A percentile compares a stretch with the other conserved stretches of the same genome.
Evolutionary conservation across 495 filamentous ascomycete genomes (phyloP).

Genomic region (Pseudotulostoma volvatum): DNA sequence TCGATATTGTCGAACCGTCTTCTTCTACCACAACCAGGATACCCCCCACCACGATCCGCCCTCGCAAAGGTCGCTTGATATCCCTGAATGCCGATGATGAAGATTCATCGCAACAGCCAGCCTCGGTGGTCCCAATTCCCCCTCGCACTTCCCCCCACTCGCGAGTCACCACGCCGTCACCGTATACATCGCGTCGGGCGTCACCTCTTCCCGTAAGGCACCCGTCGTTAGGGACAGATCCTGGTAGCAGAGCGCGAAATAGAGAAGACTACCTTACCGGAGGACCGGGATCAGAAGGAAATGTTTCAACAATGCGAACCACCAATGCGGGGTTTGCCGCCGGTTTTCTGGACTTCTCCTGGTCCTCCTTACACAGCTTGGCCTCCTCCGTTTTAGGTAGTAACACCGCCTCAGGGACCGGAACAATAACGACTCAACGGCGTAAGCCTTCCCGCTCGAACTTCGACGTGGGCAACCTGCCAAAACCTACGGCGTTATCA

Average conservation of each 20-base stretch:
- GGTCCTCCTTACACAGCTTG: constrained; percentile 37
- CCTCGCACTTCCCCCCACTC: constrained; percentile 19
- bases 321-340: constrained; percentile 8
- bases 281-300: neutral
- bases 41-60: constrained; percentile 25
- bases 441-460: constrained; percentile 32
- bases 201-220: constrained; percentile 34
- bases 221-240: constrained; percentile 14
- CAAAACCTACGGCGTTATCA: constrained; percentile 19
- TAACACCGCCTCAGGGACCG: constrained; percentile 22
- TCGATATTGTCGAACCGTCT: constrained; percentile 24
- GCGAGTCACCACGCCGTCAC: constrained; percentile 26
- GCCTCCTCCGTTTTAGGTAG: constrained; percentile 37
- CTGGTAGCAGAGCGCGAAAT: neutral
- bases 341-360: constrained; percentile 34
- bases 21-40: constrained; percentile 16
- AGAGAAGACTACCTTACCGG: constrained; percentile 1
- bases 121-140: constrained; percentile 16
- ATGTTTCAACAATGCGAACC: neutral
- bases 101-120: constrained; percentile 15
- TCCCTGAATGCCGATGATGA: constrained; percentile 21
- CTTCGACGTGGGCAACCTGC: constrained; percentile 22
- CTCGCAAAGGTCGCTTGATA: constrained; percentile 28
- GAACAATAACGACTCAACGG: constrained; percentile 14
- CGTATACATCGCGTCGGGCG: constrained; percentile 25